Percentiles rank a stretch among this genome's conserved stretches.
Evolutionary conservation across 2,329 filamentous ascomycete genomes (phyloP).

Genomic region (Fusarium decemcellulare): DNA sequence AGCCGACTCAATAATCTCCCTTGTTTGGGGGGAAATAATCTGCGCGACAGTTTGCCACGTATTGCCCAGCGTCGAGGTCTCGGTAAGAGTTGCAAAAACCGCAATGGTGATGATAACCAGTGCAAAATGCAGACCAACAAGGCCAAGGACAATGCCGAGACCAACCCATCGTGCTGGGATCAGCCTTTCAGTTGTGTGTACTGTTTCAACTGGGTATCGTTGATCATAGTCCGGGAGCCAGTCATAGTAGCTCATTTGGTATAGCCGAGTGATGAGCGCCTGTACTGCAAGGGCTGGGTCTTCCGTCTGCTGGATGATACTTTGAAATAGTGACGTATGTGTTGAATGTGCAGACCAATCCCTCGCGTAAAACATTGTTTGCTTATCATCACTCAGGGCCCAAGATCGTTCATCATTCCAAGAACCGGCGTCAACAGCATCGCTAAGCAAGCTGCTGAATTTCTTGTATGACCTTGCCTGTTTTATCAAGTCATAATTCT

Average conservation of each 20-base stretch:
- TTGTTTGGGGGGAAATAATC: slow-evolving; percentile 21
- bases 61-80: slow-evolving; percentile 14
- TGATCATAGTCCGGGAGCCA: not conserved
- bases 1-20: slow-evolving; percentile 12
- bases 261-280: not conserved
- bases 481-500: not conserved
- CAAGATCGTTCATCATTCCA: not conserved
- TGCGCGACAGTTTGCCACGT: slow-evolving; percentile 27
- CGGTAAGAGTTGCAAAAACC: slow-evolving; percentile 7
- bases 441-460: not conserved
- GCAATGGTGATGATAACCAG: not conserved
- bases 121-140: not conserved
- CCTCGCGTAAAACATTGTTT: not conserved
- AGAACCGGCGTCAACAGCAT: not conserved
- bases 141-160: not conserved
- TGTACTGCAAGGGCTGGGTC: not conserved
- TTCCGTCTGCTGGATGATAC: not conserved
- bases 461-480: too few relatives aligned
- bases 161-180: not conserved
- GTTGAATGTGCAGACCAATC: not conserved
- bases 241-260: not conserved
- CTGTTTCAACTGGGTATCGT: not conserved
- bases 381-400: not conserved
- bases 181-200: not conserved
- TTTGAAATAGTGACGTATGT: not conserved